Conservation (phyloP, 805 yeast genomes). For the Spathaspora girioi region DNA sequence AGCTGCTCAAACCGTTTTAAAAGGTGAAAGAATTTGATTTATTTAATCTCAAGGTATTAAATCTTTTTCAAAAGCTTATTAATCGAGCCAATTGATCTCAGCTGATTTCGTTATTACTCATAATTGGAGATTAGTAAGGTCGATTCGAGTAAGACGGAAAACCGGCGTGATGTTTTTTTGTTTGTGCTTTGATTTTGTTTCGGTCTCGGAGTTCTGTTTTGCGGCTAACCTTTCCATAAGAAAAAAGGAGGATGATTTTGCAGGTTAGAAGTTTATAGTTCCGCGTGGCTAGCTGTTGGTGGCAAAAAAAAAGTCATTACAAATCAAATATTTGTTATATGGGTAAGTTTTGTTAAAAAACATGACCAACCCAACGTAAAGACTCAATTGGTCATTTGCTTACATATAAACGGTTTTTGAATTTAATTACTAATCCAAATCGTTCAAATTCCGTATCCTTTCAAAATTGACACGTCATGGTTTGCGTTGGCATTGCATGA, state of each 20-base stretch:
- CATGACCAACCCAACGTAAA: not conserved
- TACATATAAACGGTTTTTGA: not conserved
- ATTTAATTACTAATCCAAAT: not conserved
- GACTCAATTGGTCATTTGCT: not conserved
- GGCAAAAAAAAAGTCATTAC: conserved; percentile 1
- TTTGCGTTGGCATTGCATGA: not conserved
- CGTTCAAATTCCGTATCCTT: not conserved
- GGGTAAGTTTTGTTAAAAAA: not conserved
- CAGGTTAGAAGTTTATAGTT: not conserved
- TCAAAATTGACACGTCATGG: not conserved
- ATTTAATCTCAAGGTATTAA: too few relatives aligned
- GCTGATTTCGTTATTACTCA: not conserved
- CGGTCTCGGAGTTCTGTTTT: conserved; percentile 6
- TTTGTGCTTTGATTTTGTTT: not conserved
- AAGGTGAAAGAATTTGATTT: not conserved
- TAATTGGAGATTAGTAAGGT: not conserved
- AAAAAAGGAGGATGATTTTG: not conserved
- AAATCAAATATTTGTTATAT: not conserved
- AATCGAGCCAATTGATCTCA: not conserved
- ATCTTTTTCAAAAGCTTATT: not conserved
- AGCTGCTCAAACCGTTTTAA: not conserved
- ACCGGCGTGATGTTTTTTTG: not conserved
- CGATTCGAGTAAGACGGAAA: not conserved
- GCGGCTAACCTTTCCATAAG: not conserved
- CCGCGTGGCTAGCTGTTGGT: not conserved